phyloP scores from a whole-genome alignment of 495 filamentous ascomycete species.

The Podospora australis region DNA sequence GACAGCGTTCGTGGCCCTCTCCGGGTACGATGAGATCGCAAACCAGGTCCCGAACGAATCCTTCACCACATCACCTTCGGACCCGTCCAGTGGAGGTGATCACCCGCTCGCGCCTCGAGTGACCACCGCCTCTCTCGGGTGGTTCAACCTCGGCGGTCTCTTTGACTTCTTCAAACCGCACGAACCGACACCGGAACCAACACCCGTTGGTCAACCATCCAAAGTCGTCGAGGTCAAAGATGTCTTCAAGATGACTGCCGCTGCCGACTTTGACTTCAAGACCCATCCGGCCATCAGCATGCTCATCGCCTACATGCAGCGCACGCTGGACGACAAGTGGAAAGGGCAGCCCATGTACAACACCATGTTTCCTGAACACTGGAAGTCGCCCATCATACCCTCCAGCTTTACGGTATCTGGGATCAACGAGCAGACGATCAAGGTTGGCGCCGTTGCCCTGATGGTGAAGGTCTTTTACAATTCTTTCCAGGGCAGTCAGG shows the following conservation, averaged over 20 bases:
- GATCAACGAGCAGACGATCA: background rate
- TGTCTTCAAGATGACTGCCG: background rate
- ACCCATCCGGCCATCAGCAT: background rate
- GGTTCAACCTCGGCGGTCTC: background rate
- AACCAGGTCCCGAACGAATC: background rate
- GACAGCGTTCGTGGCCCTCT: background rate
- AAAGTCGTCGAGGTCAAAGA: background rate
- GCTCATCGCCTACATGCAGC: background rate
- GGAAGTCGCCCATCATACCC: background rate
- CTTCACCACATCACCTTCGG: background rate
- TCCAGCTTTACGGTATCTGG: background rate
- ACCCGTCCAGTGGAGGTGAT: too few species aligned
- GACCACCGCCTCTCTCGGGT: background rate
- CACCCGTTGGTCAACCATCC: background rate
- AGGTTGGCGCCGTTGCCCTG: background rate
- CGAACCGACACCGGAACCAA: background rate
- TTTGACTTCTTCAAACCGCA: background rate
- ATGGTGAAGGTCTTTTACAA: background rate
- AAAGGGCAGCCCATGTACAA: background rate
- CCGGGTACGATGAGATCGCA: background rate
- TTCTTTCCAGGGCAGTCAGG: background rate
- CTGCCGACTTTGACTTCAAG: background rate
- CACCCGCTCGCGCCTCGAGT: background rate
- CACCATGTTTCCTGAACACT: background rate
- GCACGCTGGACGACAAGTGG: background rate